These are phyloP conservation scores for Candida albicans DNA, from an alignment of 1,139 yeast genomes.

Conservation along the genomic window DNA sequence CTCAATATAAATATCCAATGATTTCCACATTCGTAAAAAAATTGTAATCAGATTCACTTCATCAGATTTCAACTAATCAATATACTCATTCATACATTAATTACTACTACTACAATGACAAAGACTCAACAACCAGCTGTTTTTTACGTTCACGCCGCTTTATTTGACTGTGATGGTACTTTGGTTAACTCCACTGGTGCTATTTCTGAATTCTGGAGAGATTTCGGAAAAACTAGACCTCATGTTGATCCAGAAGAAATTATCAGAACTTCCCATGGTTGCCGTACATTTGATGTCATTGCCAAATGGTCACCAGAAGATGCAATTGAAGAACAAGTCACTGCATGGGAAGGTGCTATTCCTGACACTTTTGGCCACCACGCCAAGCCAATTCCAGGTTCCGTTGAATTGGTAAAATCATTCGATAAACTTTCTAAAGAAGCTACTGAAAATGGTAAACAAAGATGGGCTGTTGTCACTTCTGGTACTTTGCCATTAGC, in stretches of 20 bases:
- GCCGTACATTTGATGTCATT: constrained; percentile 78
- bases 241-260: constrained; percentile 70
- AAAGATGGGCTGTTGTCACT: constrained; percentile 82
- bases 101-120: constrained; percentile 18
- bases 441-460: constrained; percentile 44
- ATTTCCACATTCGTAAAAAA: background rate
- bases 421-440: constrained; percentile 44
- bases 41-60: background rate
- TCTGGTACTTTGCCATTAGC: constrained; percentile 80
- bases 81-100: background rate
- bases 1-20: background rate
- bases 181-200: constrained; percentile 81
- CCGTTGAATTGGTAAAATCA: constrained; percentile 59
- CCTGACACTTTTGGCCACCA: constrained; percentile 70
- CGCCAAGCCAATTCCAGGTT: constrained; percentile 76
- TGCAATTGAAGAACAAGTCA: constrained; percentile 65
- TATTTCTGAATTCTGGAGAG: constrained; percentile 79
- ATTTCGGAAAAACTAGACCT: constrained; percentile 67
- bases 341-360: constrained; percentile 68
- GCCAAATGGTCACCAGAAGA: constrained; percentile 74
- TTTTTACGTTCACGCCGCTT: constrained; percentile 49
- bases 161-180: constrained; percentile 86
- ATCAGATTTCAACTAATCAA: background rate
- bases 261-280: constrained; percentile 76
- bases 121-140: constrained; percentile 43